Evolutionary conservation across 2,329 filamentous ascomycete genomes (phyloP), one percentile per base, ranked within the genome.

Genomic region (Fusarium sp.): DNA sequence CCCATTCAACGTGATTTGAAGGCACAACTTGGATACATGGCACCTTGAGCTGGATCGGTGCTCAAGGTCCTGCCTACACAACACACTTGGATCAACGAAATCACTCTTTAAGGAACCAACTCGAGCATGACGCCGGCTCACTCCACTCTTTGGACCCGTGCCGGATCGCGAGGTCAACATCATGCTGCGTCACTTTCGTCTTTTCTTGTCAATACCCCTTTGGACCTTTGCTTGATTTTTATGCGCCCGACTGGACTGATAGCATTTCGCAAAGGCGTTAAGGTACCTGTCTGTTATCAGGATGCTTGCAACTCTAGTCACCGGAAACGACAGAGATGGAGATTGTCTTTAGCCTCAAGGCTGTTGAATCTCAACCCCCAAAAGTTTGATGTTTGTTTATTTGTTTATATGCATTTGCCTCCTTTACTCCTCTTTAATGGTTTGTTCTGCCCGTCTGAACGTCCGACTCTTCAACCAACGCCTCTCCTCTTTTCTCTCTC

Each of bases 201-300:
- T 70, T 72, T 69, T 65, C 46, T 66, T 64, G 67, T 66, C 71
- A 69, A 75, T 76, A 75, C 72, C 69, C 69, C 62, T 51, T 60
- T 55, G 49, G 62, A 60, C 57, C 60, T 61, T 60, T 40, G 49
- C 36, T 62, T 16, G 40, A 29, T 59, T 61, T 67, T 44, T 29
- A 63, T 22, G 33, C 35, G 44, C 62, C 62, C 67, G 64, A 61
- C 67, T 69, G 59, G 64, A 61, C 67, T 69, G 59, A 67, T 59
- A 67, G 66, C 74, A 75, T 75, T 64, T 61, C 64, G 62, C 63
- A 63, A 71, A 51, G 74, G 72, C 72, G 69, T 76, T 69, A 69
- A 53, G 59, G 58, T 61, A 70, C 60, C 56, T 58, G 71, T 44
- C 56, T 58, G 71, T 44, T 42, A 62, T 31, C 66, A 57, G 57